Evolutionary conservation across 2,329 filamentous ascomycete genomes (phyloP), one percentile per base, ranked within the genome.

Genomic region (Escovopsis sp.): DNA sequence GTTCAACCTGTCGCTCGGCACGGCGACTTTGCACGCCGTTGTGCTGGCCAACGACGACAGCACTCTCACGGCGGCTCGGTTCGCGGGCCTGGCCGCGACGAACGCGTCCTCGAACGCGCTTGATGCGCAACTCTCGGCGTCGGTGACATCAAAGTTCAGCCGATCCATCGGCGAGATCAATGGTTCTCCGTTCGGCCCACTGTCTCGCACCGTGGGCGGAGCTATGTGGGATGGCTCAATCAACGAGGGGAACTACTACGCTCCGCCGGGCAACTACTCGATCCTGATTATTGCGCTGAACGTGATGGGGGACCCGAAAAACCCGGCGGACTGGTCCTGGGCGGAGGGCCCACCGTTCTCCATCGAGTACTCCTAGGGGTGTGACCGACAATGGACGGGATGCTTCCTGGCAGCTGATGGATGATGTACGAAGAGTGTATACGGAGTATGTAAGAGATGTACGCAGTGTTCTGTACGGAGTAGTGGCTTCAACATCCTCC

Each of bases 171-270:
- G 65, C 5, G 53, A 61, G 43, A 49, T 63, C n/a, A 48, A 51
- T 12, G 52, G 48, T 16, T 65, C 61, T 33, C 68, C 68, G 0
- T 27, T 49, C 4, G 30, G 59, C 45, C 56, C 43, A 43, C 42
- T 39, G 25, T 38, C 49, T n/a, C n/a, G n/a, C n/a, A n/a, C n/a
- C n/a, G n/a, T n/a, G n/a, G n/a, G n/a, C n/a, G n/a, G n/a, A n/a
- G n/a, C n/a, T n/a, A n/a, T n/a, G 0, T 74, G 65, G 57, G 60
- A 65, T 34, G 70, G 70, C 11, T 51, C 53, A 35, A 50, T 73
- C 5, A 53, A 54, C 0, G 2, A 58, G 63, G 9, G 67, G 66
- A 12, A 54, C n/a, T n/a, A 45, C 1, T 69, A 64, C 39, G 68
- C 59, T 2, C 61, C 66, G 0, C 53, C 57, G 0, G 70, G 69